Conservation (phyloP, 2,329 filamentous ascomycete species). For the Metarhizium robertsii region DNA sequence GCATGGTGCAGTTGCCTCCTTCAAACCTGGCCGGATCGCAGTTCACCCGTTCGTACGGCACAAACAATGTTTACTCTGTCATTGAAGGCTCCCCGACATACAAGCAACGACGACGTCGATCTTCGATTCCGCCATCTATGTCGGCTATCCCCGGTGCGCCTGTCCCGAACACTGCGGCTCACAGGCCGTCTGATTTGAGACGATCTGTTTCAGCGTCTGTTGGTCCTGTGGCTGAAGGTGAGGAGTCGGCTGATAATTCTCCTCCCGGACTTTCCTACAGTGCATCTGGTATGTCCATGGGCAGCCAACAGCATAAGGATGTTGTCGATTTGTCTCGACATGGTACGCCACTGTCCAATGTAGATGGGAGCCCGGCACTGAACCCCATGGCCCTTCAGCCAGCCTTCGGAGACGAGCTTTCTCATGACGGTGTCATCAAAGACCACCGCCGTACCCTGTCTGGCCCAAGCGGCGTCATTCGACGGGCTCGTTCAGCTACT, state of each 20-base stretch:
- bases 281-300: slow-evolving; percentile 55
- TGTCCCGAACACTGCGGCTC: slow-evolving; percentile 50
- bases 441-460: slow-evolving; percentile 59
- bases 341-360: slow-evolving; percentile 76
- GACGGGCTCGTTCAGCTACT: slow-evolving; percentile 86
- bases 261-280: slow-evolving; percentile 68
- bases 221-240: slow-evolving; percentile 68
- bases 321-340: slow-evolving; percentile 78
- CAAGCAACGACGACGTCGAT: slow-evolving; percentile 90
- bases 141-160: slow-evolving; percentile 59
- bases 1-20: slow-evolving; percentile 83
- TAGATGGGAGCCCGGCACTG: slow-evolving; percentile 73
- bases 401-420: slow-evolving; percentile 59
- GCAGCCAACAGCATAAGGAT: slow-evolving; percentile 64
- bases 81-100: slow-evolving; percentile 98
- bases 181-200: slow-evolving; percentile 82
- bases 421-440: slow-evolving; percentile 35
- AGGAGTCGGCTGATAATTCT: slow-evolving; percentile 70
- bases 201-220: slow-evolving; percentile 86
- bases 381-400: slow-evolving; percentile 63
- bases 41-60: slow-evolving; percentile 64
- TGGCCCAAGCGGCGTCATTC: slow-evolving; percentile 66
- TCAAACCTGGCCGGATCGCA: slow-evolving; percentile 75
- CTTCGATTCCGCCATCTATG: slow-evolving; percentile 78
- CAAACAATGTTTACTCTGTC: slow-evolving; percentile 82